phyloP scores from a whole-genome alignment of 2,329 filamentous ascomycete genomes.

The Arthrobotrys conoides region DNA sequence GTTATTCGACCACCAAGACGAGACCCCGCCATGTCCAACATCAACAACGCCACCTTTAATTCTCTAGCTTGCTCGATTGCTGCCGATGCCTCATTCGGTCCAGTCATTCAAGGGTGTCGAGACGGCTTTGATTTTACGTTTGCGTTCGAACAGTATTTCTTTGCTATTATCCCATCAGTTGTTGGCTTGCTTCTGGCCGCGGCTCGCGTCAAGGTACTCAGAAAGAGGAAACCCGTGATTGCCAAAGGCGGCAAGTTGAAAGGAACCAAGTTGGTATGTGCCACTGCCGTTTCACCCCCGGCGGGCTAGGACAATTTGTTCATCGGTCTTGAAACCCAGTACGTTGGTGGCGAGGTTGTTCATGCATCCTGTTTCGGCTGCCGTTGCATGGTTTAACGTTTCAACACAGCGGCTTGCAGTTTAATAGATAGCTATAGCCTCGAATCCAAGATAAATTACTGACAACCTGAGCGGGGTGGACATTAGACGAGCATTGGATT shows the following conservation, averaged over 20 bases:
- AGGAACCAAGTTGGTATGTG: conserved; percentile 41
- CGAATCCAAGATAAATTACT: no score
- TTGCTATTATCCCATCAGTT: conserved; percentile 27
- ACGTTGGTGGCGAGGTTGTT: no score
- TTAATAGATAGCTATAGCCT: no score
- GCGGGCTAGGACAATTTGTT: no score
- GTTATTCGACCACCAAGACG: no score
- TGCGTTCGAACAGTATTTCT: conserved; percentile 51
- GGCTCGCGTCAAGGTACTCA: conserved; percentile 13
- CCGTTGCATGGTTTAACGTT: conserved; percentile 16
- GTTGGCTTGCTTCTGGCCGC: conserved; percentile 28
- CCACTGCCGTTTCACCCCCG: background rate
- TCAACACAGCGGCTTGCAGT: no score
- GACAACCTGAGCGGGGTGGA: background rate
- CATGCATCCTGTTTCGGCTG: no score
- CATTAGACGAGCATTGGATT: conserved; percentile 15
- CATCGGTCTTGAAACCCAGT: no score
- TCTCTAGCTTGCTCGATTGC: conserved; percentile 9
- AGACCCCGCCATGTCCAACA: conserved; percentile 12
- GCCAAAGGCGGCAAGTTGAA: background rate
- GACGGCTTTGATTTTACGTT: conserved; percentile 52
- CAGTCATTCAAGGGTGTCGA: conserved; percentile 36
- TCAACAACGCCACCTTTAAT: background rate
- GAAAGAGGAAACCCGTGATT: conserved; percentile 17
- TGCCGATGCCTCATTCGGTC: conserved; percentile 36